These are phyloP conservation scores for Helotiales sp. DNA, from an alignment of 2,329 filamentous ascomycete species.

Conservation along the genomic window DNA sequence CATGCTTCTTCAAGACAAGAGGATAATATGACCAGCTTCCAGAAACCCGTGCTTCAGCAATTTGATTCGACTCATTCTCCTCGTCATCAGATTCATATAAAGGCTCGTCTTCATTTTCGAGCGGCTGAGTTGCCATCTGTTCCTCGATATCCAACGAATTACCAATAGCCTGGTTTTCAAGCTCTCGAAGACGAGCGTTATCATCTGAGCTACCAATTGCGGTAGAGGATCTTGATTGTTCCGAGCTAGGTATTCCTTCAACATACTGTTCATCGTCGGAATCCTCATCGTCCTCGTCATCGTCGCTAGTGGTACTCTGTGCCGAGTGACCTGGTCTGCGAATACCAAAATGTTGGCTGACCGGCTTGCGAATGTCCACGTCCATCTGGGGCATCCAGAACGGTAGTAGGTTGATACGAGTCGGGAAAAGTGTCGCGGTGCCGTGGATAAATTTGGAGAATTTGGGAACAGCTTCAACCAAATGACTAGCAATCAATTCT, in stretches of 20 bases:
- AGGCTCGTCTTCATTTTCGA: constrained; percentile 68
- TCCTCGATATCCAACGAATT: constrained; percentile 75
- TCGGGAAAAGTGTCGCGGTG: constrained; percentile 81
- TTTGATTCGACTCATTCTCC: constrained; percentile 69
- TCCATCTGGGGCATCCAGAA: constrained; percentile 99
- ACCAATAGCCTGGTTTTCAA: constrained; percentile 28
- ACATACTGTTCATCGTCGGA: constrained; percentile 67
- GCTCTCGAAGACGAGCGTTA: constrained; percentile 23
- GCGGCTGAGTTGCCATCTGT: constrained; percentile 64
- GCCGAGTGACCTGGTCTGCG: constrained; percentile 74
- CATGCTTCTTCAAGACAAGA: constrained; percentile 50
- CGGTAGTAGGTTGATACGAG: constrained; percentile 83
- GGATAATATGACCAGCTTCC: constrained; percentile 77
- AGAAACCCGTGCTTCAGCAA: constrained; percentile 75
- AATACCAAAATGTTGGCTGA: constrained; percentile 87
- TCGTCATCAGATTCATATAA: constrained; percentile 92
- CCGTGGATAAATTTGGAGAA: constrained; percentile 99
- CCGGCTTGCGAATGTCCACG: constrained; percentile 92
- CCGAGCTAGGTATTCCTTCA: constrained; percentile 35
- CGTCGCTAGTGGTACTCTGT: constrained; percentile 75
- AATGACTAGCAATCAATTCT: constrained; percentile 86
- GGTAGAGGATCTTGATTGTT: too few species aligned
- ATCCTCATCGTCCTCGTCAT: constrained; percentile 70
- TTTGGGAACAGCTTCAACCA: constrained; percentile 98
- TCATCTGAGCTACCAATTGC: constrained; percentile 22